Evolutionary conservation across 139 green algal species (phyloP), one percentile per base, ranked within the genome.

Genomic region (Coelastrella sp.): DNA sequence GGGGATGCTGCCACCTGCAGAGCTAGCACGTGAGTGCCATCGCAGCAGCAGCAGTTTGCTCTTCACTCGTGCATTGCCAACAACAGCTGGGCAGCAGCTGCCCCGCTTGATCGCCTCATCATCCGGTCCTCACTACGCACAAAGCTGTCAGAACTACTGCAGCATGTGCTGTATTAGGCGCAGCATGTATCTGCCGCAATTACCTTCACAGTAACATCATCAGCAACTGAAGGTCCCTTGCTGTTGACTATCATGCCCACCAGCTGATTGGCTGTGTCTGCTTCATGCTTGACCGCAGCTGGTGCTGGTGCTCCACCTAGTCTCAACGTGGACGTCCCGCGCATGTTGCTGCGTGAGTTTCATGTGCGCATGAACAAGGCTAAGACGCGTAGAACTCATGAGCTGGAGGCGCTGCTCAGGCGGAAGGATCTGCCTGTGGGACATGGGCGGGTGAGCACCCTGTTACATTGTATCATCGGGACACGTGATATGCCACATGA

Each of bases 311-410:
- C 82, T 7, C 82, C 82, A 5, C 83, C 83, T 7, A 88, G 68
- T 60, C 20, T 88, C 47, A 88, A 73, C 64, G 87, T 85, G 20
- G 68, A 83, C 57, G 61, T 92, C 66, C 89, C 89, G 8, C 47
- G 79, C 23, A 80, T 92, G 89, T 84, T 92, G 79, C 64, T 79
- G 7, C 20, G 23, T 3, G 89, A 92, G 73, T 84, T 83, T 20
- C 77, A 90, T 64, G 20, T 73, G 23, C 77, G 85, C 59, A 22
- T 89, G 23, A 58, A 68, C 10, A 20, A 17, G 23, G 47, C 58
- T 58, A 89, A 17, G 23, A 19, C 11, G 17, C 54, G 54, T 58
- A 75, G 82, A 4, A 54, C 68, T 22, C 22, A 68, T n/a, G 60
- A 92, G 81, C 54, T 82, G 13, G 60, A 89, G 81, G 32, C 73